A percentile compares a stretch with the other conserved stretches of the same genome.
These are phyloP conservation scores for Grigorovia humatica DNA, from an alignment of 805 yeast genomes.

Conservation along the genomic window DNA sequence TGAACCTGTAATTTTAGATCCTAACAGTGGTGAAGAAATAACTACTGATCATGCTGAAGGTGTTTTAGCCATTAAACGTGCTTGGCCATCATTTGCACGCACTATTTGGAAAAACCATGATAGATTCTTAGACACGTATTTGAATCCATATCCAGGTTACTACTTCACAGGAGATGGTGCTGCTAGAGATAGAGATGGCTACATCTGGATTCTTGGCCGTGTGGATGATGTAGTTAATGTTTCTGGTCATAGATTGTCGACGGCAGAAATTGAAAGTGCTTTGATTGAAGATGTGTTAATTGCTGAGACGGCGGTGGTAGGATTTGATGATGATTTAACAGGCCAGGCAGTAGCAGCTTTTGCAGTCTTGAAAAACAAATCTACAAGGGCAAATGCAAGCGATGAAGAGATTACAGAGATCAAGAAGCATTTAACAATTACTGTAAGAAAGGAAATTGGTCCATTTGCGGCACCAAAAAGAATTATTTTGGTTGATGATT, in stretches of 20 bases:
- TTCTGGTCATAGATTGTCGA: constrained; percentile 78
- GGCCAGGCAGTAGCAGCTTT: constrained; percentile 82
- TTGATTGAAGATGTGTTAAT: constrained; percentile 60
- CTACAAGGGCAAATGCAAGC: constrained; percentile 23
- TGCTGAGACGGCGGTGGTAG: constrained; percentile 76
- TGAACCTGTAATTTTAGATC: constrained; percentile 62
- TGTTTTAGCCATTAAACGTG: constrained; percentile 56
- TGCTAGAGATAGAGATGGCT: constrained; percentile 75
- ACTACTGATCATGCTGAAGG: constrained; percentile 68
- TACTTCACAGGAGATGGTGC: constrained; percentile 90
- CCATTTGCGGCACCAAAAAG: constrained; percentile 81
- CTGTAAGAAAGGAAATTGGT: constrained; percentile 71
- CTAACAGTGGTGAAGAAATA: constrained; percentile 61
- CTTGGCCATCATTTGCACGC: constrained; percentile 86
- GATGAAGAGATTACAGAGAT: constrained; percentile 41
- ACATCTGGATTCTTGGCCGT: constrained; percentile 77
- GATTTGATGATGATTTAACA: constrained; percentile 71
- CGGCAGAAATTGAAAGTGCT: constrained; percentile 82
- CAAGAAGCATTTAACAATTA: constrained; percentile 54
- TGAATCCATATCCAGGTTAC: constrained; percentile 70
- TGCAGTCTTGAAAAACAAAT: constrained; percentile 56
- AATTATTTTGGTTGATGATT: constrained; percentile 60
- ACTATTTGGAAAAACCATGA: constrained; percentile 69
- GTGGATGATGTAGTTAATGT: constrained; percentile 86
- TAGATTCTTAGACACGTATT: constrained; percentile 69